Conservation (phyloP, 2,329 filamentous ascomycete genomes). For the Colletotrichum kahawae region DNA sequence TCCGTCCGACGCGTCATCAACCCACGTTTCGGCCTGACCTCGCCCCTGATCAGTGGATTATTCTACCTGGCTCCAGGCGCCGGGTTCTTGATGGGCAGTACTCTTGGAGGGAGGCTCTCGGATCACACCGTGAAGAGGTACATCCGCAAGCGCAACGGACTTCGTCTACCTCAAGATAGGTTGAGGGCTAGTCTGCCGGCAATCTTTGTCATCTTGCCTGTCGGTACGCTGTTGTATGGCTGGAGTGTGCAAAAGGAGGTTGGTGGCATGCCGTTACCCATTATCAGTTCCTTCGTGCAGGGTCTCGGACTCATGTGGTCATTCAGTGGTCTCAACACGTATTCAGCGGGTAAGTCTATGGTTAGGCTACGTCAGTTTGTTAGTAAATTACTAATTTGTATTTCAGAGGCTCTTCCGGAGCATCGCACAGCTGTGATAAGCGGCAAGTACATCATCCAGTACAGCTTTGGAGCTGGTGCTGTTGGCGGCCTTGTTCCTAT, state of each 20-base stretch:
- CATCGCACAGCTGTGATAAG: conserved; percentile 21
- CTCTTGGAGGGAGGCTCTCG: conserved; percentile 72
- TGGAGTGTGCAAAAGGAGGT: conserved; percentile 49
- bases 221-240: conserved; percentile 72
- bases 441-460: conserved; percentile 25
- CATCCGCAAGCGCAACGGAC: conserved; percentile 54
- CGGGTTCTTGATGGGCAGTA: conserved; percentile 70
- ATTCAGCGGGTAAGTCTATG: conserved; percentile 36
- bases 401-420: conserved; percentile 20
- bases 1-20: conserved; percentile 75
- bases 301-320: conserved; percentile 40
- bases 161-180: conserved; percentile 73
- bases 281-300: conserved; percentile 35
- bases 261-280: conserved; percentile 37
- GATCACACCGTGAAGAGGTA: conserved; percentile 67
- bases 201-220: conserved; percentile 64
- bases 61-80: conserved; percentile 75
- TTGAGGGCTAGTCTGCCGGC: conserved; percentile 66
- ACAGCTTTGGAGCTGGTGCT: conserved; percentile 39
- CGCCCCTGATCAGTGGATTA: conserved; percentile 68
- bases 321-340: conserved; percentile 44
- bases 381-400: neutral
- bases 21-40: conserved; percentile 68
- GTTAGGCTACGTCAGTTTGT: neutral
- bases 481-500: conserved; percentile 58